Conservation (phyloP, 352 stramenopile species). For the Globisporangium heterothallicum region DNA sequence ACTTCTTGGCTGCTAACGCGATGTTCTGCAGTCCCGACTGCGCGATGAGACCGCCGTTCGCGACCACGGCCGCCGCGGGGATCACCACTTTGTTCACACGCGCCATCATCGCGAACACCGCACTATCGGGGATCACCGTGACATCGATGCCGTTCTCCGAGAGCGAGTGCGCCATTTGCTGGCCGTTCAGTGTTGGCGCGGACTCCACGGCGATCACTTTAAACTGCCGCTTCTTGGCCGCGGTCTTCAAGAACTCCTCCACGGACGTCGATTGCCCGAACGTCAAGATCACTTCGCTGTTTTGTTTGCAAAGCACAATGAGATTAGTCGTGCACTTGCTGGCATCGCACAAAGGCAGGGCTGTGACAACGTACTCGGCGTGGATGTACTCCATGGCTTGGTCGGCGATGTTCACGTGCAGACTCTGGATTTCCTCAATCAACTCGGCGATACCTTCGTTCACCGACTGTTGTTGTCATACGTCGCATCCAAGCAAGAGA, state of each 20-base stretch:
- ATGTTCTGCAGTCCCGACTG: constrained; percentile 95
- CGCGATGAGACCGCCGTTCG: constrained; percentile 96
- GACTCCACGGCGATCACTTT: constrained; percentile 95
- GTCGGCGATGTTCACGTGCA: constrained; percentile 95
- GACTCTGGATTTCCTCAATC: constrained; percentile 93
- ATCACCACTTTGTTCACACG: constrained; percentile 97
- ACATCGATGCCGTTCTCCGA: constrained; percentile 90
- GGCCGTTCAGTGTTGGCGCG: constrained; percentile 89
- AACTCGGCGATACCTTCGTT: constrained; percentile 95
- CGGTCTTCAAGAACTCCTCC: constrained; percentile 86
- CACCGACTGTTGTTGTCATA: no score
- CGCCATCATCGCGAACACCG: constrained; percentile 97
- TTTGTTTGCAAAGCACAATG: not conserved
- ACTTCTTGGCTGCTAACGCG: constrained; percentile 93
- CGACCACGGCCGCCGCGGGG: constrained; percentile 94
- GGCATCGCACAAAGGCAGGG: not conserved
- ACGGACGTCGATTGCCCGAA: constrained; percentile 91
- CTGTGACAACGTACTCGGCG: constrained; percentile 68
- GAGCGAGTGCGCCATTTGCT: constrained; percentile 85
- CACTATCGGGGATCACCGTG: constrained; percentile 95
- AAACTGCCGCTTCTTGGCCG: constrained; percentile 91
- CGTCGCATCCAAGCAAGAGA: no score
- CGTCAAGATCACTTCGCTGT: constrained; percentile 94
- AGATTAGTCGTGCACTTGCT: no score
- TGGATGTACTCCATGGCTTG: constrained; percentile 96